Evolutionary conservation across 768 basidiomycete species (phyloP).

Genomic region (Lactifluus rugatus): DNA sequence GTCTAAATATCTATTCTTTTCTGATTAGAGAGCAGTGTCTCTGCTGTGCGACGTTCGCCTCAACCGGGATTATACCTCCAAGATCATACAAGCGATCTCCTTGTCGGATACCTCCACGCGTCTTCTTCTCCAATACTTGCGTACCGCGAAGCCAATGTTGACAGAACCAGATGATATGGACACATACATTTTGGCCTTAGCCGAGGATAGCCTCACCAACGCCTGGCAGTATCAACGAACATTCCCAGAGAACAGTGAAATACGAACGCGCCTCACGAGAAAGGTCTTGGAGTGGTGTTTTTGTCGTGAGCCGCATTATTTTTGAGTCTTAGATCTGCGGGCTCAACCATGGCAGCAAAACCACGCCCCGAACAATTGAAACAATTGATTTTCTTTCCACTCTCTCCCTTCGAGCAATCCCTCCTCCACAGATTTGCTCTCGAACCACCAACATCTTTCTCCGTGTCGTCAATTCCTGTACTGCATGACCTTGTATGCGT

Average conservation of each 20-base stretch:
- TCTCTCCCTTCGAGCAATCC: constrained; percentile 54
- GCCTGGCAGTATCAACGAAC: constrained; percentile 71
- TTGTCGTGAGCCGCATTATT: constrained; percentile 42
- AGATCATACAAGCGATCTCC: constrained; percentile 61
- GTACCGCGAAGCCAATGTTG: constrained; percentile 63
- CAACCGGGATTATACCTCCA: constrained; percentile 67
- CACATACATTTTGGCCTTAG: constrained; percentile 58
- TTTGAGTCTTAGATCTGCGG: not conserved
- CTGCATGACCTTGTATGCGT: constrained; percentile 74
- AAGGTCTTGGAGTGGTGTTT: constrained; percentile 62
- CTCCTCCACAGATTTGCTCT: constrained; percentile 49
- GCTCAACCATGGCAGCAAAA: constrained; percentile 7
- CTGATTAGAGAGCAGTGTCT: constrained; percentile 52
- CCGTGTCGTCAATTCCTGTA: constrained; percentile 41
- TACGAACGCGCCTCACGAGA: constrained; percentile 43
- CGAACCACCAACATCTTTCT: constrained; percentile 40
- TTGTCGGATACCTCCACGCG: constrained; percentile 35
- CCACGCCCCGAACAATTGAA: constrained; percentile 42
- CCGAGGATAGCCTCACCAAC: constrained; percentile 51
- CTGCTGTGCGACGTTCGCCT: constrained; percentile 66
- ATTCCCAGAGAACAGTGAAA: constrained; percentile 49
- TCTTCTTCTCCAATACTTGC: constrained; percentile 64
- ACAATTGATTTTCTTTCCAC: constrained; percentile 54
- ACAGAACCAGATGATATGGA: constrained; percentile 62
- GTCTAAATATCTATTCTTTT: not conserved